phyloP scores from a whole-genome alignment of 352 stramenopile species.

The Globisporangium echinulatum region DNA sequence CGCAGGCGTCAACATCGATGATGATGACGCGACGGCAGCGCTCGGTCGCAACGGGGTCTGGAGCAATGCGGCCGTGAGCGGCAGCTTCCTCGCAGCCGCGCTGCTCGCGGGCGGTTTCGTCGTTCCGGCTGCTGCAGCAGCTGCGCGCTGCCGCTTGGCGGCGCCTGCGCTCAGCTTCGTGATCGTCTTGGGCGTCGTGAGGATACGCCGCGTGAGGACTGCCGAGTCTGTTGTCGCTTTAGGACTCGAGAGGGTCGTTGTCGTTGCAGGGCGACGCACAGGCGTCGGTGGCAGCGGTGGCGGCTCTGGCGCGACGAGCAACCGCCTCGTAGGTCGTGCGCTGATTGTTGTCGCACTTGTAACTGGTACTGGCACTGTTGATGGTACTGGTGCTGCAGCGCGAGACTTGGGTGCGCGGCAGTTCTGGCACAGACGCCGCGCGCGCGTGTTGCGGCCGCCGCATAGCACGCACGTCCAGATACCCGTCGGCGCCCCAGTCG shows the following conservation, averaged over 20 bases:
- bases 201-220: slow-evolving; percentile 7
- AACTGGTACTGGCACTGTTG: not conserved
- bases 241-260: slow-evolving; percentile 5
- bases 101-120: not conserved
- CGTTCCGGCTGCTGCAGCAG: not conserved
- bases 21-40: not conserved
- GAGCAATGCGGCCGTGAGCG: slow-evolving; percentile 2
- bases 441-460: slow-evolving; percentile 41
- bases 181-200: slow-evolving; percentile 12
- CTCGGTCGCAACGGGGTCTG: slow-evolving; percentile 5
- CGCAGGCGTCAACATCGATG: not conserved
- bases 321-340: not conserved
- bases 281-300: slow-evolving; percentile 4
- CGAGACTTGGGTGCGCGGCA: slow-evolving; percentile 26
- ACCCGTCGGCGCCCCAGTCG: slow-evolving; percentile 3
- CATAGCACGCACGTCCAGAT: slow-evolving; percentile 54
- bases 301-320: not conserved
- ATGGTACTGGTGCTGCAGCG: not conserved
- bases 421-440: slow-evolving; percentile 37
- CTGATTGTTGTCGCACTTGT: not conserved
- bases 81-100: slow-evolving; percentile 7
- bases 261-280: not conserved
- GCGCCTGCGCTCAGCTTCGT: slow-evolving; percentile 3
- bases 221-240: not conserved
- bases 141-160: slow-evolving; percentile 6